Base-by-base conservation (phyloP, 768 basidiomycete genomes). In the Cyathus striatus region DNA sequence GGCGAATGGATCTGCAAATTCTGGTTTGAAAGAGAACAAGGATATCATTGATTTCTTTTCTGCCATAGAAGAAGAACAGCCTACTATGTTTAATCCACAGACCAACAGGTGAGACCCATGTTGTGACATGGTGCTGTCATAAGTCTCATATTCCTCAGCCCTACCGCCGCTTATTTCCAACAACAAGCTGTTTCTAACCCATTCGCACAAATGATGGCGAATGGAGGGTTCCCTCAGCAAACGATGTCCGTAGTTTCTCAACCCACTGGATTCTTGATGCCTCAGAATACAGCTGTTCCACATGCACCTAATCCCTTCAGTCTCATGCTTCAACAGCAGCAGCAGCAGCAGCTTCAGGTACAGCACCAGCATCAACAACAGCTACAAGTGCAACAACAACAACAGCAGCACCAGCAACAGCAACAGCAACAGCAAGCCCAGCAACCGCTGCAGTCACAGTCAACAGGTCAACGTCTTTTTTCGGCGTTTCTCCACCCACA, bases 21-120 rank as follows among this genome's bases (percentile, higher is more conserved):
- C 49, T 58, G 32, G 43, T 38, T 36, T 70, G 69, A 44, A 62
- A 24, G 61, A 61, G n/a, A 70, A 61, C 47, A 79, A 78, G 44
- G 73, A 72, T 23, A 68, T 83, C 42, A 63, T 79, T 16, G 95
- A 98, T 62, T 93, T 99, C 69, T 96, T 99, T 64, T 64, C 72
- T 21, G 78, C 88, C 4, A 95, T 99, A 50, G 93, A 96, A 58
- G 75, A 78, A 42, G 81, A 86, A 43, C 84, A 89, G 55, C 73
- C 81, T 6, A 70, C 77, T n/a, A 79, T 79, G 69, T 83, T 83
- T 58, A 81, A 80, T 47, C 76, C 83, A 5, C 73, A 78, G 47
- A 72, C 75, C 5, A 72, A 73, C 54, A 81, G 76, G 83, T 80
- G 49, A 21, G 64, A 49, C 38, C 42, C 10, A 6, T 20, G 34